A percentile compares a stretch with the other conserved stretches of the same genome.
These are phyloP conservation scores for Fagus sylvatica DNA, from an alignment of 306 rosid species.

Conservation along the genomic window DNA sequence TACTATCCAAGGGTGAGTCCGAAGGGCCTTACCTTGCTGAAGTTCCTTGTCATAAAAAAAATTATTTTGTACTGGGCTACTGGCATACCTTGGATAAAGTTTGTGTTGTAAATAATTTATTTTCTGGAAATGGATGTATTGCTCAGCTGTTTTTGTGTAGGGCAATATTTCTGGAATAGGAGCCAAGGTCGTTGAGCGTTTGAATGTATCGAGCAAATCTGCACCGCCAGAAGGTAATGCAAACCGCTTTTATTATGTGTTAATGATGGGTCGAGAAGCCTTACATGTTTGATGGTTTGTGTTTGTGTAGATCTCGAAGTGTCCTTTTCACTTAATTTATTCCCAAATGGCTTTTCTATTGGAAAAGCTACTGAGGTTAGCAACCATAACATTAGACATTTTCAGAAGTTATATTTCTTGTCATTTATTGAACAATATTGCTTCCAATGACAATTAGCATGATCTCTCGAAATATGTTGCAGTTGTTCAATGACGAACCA, in stretches of 20 bases:
- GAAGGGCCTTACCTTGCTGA: no score
- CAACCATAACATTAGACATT: background rate
- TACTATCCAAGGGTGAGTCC: no score
- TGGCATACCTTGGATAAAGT: background rate
- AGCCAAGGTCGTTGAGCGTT: conserved; percentile 20
- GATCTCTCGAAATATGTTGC: conserved; percentile 4
- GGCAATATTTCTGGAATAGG: conserved; percentile 18
- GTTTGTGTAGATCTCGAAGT: conserved; percentile 42
- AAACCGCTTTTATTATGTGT: background rate
- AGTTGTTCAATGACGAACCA: conserved; percentile 30
- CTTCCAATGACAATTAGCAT: background rate
- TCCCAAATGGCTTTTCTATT: conserved; percentile 36
- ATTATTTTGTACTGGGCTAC: background rate
- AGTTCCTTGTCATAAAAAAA: no score
- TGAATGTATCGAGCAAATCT: conserved; percentile 19
- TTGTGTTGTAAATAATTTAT: background rate
- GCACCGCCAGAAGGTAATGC: conserved; percentile 28
- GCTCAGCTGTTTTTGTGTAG: conserved; percentile 9
- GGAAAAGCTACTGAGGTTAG: conserved; percentile 42
- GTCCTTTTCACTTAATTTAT: conserved; percentile 39
- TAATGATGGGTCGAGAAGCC: background rate
- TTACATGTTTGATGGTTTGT: conserved; percentile 9
- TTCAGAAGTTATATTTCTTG: background rate
- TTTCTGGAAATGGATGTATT: background rate
- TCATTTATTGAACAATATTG: background rate